A percentile compares a stretch with the other conserved stretches of the same genome.
Evolutionary conservation across 2,329 filamentous ascomycete species (phyloP).

Genomic region (Colletotrichum gigasporum): DNA sequence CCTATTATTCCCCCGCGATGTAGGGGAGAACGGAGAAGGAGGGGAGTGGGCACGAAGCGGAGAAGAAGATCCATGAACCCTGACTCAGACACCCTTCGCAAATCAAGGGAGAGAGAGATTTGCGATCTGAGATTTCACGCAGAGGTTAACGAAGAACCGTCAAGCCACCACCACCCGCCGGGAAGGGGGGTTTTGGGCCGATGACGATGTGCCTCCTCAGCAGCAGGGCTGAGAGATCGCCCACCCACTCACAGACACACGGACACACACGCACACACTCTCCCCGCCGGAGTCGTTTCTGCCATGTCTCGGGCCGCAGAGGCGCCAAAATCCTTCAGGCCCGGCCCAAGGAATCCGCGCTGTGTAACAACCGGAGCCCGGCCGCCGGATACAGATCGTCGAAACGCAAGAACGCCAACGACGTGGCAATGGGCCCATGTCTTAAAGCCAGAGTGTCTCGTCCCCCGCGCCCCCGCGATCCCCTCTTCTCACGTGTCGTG

Average conservation of each 20-base stretch:
- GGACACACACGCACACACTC: not conserved
- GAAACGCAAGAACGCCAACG: constrained; percentile 5
- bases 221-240: too few relatives aligned
- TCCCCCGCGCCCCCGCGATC: too few relatives aligned
- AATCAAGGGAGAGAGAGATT: not conserved
- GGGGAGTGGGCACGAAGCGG: too few relatives aligned
- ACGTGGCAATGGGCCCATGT: constrained; percentile 20
- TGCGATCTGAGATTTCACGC: too few relatives aligned
- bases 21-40: too few relatives aligned
- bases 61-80: constrained; percentile 17
- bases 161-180: too few relatives aligned
- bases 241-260: too few relatives aligned
- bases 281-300: not conserved
- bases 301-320: constrained; percentile 9
- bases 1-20: not conserved
- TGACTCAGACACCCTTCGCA: constrained; percentile 1
- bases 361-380: not conserved
- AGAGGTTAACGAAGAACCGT: not conserved
- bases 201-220: too few relatives aligned
- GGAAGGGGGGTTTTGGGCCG: too few relatives aligned
- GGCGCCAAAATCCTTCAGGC: too few relatives aligned
- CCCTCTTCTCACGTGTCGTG: not conserved
- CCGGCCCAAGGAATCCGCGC: not conserved
- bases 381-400: constrained; percentile 14
- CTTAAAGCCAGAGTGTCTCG: not conserved